Evolutionary conservation across 352 stramenopile species (phyloP).

Genomic region (Phytophthora citricola): DNA sequence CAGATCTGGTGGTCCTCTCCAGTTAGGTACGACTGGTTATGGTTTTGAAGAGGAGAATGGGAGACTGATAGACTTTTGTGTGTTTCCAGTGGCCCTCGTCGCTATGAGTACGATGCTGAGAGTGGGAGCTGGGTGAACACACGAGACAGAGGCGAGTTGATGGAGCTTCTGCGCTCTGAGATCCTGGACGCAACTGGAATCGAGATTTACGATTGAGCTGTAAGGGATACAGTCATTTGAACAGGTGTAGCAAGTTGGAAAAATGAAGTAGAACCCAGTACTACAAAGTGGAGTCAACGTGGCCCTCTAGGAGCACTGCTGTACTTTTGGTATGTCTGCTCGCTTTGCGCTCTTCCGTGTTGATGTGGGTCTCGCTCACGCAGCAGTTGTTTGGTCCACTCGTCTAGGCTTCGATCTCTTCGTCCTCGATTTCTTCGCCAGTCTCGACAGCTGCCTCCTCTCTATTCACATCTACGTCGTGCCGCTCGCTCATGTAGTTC

Average conservation of each 20-base stretch:
- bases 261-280: constrained; percentile 21
- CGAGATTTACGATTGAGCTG: constrained; percentile 68
- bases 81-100: constrained; percentile 77
- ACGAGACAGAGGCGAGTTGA: constrained; percentile 76
- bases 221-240: not conserved
- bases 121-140: constrained; percentile 86
- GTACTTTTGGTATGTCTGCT: constrained; percentile 22
- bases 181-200: constrained; percentile 84
- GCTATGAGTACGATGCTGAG: constrained; percentile 86
- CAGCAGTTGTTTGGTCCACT: constrained; percentile 1
- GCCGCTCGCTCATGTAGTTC: constrained; percentile 80
- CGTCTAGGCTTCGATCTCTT: constrained; percentile 40
- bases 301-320: constrained; percentile 3
- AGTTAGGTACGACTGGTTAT: constrained; percentile 69
- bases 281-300: constrained; percentile 12
- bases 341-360: constrained; percentile 16
- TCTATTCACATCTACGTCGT: constrained; percentile 74
- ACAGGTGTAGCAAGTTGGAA: constrained; percentile 11
- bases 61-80: constrained; percentile 1
- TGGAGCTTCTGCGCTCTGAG: constrained; percentile 75
- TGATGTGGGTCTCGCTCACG: constrained; percentile 6
- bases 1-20: constrained; percentile 98
- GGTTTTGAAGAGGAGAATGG: not conserved
- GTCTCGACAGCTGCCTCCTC: constrained; percentile 24
- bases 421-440: constrained; percentile 48